Conservation (phyloP, 768 basidiomycete species). For the Gloeopeniophorella convolvens region DNA sequence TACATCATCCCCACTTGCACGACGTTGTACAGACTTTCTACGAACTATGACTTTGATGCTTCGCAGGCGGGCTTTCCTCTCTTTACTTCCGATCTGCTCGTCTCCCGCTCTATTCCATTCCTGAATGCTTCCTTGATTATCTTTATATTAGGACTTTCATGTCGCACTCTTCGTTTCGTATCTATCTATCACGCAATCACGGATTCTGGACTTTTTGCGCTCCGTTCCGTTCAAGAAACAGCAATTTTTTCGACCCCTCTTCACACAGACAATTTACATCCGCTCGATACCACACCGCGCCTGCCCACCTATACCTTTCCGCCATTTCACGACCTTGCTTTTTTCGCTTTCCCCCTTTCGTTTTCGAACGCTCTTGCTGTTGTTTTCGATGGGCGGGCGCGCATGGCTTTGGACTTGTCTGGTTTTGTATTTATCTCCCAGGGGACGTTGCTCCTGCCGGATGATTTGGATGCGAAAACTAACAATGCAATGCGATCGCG, state of each 20-base stretch:
- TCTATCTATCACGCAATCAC: constrained; percentile 4
- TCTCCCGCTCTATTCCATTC: neutral
- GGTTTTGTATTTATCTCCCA: neutral
- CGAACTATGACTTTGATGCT: constrained; percentile 7
- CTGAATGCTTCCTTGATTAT: neutral
- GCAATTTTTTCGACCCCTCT: neutral
- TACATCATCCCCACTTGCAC: constrained; percentile 7
- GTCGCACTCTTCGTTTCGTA: neutral
- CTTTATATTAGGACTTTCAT: neutral
- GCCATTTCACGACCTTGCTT: too few species aligned
- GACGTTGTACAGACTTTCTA: constrained; percentile 12
- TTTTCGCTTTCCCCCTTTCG: neutral
- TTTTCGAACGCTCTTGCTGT: too few species aligned
- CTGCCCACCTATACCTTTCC: constrained; percentile 6
- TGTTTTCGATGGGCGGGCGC: constrained; percentile 3
- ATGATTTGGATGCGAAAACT: neutral
- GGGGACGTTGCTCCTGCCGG: neutral
- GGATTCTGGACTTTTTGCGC: neutral
- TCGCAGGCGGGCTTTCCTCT: constrained; percentile 1
- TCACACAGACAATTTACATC: constrained; percentile 7
- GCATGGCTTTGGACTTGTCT: neutral
- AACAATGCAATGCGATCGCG: neutral
- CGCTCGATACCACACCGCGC: constrained; percentile 13
- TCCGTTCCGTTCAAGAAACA: neutral
- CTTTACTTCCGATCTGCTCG: neutral